Evolutionary conservation across 371 early-diverging fungal genomes (phyloP), one percentile per base, ranked within the genome.

Genomic region (Quaeritorhiza haematococci): DNA sequence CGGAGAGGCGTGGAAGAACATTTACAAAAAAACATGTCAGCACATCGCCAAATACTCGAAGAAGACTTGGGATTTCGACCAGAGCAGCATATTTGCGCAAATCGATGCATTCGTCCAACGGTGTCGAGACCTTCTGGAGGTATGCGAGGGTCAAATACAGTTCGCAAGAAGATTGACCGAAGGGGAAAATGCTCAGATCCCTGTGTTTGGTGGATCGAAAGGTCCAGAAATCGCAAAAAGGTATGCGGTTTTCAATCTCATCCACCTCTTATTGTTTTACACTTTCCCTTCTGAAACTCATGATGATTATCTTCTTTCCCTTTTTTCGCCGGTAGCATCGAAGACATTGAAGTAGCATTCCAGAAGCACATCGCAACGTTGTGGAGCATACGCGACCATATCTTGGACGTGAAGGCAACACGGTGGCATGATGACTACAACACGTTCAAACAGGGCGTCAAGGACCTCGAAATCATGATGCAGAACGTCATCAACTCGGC

Each of bases 391-490:
- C 69, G 75, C 32, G 60, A 68, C 23, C 23, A 63, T 51, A 80
- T 81, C 28, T 56, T 80, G 42, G 78, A 82, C 53, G 82, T 80
- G 19, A 82, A 82, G 49, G 74, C 79, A 0, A 80, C 81, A 1
- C 59, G 71, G 28, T 82, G 82, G 82, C 82, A 82, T 55, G 82
- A 82, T 55, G 78, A 80, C 58, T 82, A 74, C 69, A 76, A 73
- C 63, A 62, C 52, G 53, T 82, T 82, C 64, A 82, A 82, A 58
- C 79, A 80, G 56, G 78, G 76, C 3, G 69, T 82, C 24, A 80
- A 80, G 59, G 81, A 80, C 49, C 56, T 82, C 27, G 82, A 82
- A 55, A 74, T 82, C 15, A 78, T 77, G 79, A 71, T 75, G 68
- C 82, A 82, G 49, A 80, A 78, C 66, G 65, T 76, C 21, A 80